A percentile compares a stretch with the other conserved stretches of the same genome.
phyloP scores from a whole-genome alignment of 192 early-diverging fungal species.

The Coemansia sp. region DNA sequence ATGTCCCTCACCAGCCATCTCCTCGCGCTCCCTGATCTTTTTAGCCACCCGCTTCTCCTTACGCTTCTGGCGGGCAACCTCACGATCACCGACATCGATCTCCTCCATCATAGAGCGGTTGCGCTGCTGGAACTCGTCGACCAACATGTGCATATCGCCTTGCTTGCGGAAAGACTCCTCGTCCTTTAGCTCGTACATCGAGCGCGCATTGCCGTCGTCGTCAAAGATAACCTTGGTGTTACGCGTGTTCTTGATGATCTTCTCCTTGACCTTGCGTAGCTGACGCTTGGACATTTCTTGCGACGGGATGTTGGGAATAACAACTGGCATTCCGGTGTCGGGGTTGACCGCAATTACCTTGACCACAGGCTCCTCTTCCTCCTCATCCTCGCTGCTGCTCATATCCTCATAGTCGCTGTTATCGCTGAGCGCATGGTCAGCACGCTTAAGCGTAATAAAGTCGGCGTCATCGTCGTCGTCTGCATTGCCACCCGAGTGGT shows the following conservation, averaged over 20 bases:
- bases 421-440: constrained; percentile 73
- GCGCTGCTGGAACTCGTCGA: constrained; percentile 72
- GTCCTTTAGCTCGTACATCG: constrained; percentile 77
- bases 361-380: constrained; percentile 58
- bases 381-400: constrained; percentile 25
- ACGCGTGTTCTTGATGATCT: constrained; percentile 71
- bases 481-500: constrained; percentile 51
- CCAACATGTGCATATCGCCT: constrained; percentile 66
- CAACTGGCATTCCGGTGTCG: constrained; percentile 35
- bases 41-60: constrained; percentile 70
- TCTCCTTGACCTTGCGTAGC: constrained; percentile 63
- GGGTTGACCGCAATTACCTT: constrained; percentile 43
- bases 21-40: constrained; percentile 66
- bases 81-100: constrained; percentile 81
- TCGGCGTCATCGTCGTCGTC: constrained; percentile 66
- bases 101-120: constrained; percentile 67
- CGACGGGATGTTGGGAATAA: constrained; percentile 46
- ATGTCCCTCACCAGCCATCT: constrained; percentile 26
- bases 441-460: constrained; percentile 82
- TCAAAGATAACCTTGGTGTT: constrained; percentile 85
- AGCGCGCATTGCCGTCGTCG: constrained; percentile 84
- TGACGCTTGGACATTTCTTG: constrained; percentile 53
- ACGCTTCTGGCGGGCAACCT: constrained; percentile 63
- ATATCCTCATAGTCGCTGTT: constrained; percentile 46
- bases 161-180: constrained; percentile 79